These are phyloP conservation scores for Cadophora gregata DNA, from an alignment of 2,329 filamentous ascomycete genomes.

Conservation along the genomic window DNA sequence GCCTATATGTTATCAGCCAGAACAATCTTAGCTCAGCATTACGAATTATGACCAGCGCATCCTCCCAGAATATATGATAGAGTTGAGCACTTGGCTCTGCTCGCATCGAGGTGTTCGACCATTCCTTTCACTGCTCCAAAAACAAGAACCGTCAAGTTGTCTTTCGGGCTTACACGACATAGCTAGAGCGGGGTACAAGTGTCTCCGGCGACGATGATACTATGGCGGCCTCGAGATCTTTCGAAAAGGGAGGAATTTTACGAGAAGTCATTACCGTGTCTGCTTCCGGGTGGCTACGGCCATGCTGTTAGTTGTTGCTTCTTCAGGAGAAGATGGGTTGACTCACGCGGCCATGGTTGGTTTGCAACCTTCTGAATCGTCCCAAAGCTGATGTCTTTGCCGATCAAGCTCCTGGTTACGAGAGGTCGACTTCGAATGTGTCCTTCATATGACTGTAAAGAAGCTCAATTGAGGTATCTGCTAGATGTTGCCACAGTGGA, in stretches of 20 bases:
- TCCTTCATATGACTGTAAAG: neutral
- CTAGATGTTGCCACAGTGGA: neutral
- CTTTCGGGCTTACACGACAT: neutral
- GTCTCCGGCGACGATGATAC: neutral
- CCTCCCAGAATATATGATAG: neutral
- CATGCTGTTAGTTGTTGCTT: slow-evolving; percentile 7
- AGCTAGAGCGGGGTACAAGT: neutral
- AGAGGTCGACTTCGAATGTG: neutral
- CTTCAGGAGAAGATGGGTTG: neutral
- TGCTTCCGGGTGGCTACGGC: slow-evolving; percentile 49
- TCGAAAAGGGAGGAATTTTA: neutral
- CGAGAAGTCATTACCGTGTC: slow-evolving; percentile 44
- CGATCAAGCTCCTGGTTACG: neutral
- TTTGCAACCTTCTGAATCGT: neutral
- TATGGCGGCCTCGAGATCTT: neutral
- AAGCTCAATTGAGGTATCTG: neutral
- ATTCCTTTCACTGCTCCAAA: neutral
- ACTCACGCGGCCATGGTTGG: slow-evolving; percentile 28
- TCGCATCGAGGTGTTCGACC: neutral
- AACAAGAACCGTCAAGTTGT: neutral
- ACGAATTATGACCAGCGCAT: neutral
- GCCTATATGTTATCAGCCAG: slow-evolving; percentile 29
- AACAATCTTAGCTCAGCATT: neutral
- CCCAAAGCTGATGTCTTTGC: neutral
- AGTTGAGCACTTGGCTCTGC: neutral